Base-by-base conservation (phyloP, 78 protist genomes). In the Andalucia godoyi region DNA sequence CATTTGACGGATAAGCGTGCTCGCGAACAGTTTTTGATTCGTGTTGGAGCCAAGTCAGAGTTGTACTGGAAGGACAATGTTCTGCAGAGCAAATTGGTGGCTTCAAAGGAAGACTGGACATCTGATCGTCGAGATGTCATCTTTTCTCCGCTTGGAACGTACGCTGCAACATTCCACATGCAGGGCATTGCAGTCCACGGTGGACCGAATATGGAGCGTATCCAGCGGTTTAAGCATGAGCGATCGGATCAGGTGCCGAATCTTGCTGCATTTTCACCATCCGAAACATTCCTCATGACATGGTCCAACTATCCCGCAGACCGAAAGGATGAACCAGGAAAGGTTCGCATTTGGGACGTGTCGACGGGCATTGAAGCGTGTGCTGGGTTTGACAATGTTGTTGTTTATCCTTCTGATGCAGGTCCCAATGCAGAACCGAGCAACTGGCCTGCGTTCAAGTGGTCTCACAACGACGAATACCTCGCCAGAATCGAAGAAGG, bases 71-170 rank as follows among this genome's bases (percentile, higher is more conserved):
- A 86, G 66, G 80, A 66, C 34, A 66, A 54, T 41, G 27, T 46
- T 40, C 57, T 10, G 61, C n/a, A n/a, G n/a, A n/a, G n/a, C n/a
- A n/a, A n/a, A 17, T 42, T 42, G n/a, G n/a, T n/a, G n/a, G n/a
- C n/a, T n/a, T n/a, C n/a, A n/a, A n/a, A n/a, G n/a, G 25, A 61
- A 50, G 41, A 61, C 47, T 52, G 17, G 50, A 61, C 15, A 23
- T 57, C 37, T 33, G 57, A 41, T 29, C 67, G 27, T 36, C 47
- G 5, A 9, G 23, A 4, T 2, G 47, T 17, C 32, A 2, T 36
- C 36, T 93, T 91, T 92, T 83, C 91, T 18, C 91, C 92, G 21
- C 58, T 37, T 39, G 97, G 97, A 25, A 57, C 76, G 18, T 93
- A 86, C 72, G 68, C 88, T 49, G 90, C 83, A 18, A 87, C 95